Evolutionary conservation across 1,139 yeast species (phyloP).

Genomic region (Hanseniaspora uvarum): DNA sequence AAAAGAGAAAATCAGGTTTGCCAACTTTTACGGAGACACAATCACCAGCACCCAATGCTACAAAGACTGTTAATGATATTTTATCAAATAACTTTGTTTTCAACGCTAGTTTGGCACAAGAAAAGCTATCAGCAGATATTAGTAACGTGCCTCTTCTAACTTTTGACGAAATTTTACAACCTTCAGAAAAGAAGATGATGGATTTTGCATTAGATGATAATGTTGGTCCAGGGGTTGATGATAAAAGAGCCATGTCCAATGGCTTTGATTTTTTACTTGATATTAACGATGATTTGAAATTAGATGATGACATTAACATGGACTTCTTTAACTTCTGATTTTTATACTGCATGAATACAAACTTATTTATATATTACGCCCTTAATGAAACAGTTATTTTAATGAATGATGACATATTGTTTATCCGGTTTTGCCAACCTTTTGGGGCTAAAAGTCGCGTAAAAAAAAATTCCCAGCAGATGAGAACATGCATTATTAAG

Average conservation of each 20-base stretch:
- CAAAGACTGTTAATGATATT: constrained; percentile 6
- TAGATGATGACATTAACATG: constrained; percentile 17
- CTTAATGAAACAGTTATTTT: constrained; percentile 18
- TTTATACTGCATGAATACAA: neutral
- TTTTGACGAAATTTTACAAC: neutral
- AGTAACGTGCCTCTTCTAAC: neutral
- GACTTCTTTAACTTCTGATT: constrained; percentile 15
- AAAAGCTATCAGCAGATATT: neutral
- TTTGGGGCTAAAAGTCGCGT: neutral
- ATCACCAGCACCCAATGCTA: neutral
- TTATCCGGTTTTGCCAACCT: neutral
- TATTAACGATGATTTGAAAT: neutral
- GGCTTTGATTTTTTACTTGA: constrained; percentile 7
- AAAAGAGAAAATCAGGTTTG: neutral
- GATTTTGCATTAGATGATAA: constrained; percentile 1
- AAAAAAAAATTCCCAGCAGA: neutral
- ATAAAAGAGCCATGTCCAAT: constrained; percentile 1
- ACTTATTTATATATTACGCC: constrained; percentile 22
- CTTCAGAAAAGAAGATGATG: constrained; percentile 1
- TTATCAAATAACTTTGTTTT: neutral
- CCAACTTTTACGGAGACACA: neutral
- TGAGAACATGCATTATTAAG: neutral
- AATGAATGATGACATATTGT: constrained; percentile 10
- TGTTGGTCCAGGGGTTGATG: neutral
- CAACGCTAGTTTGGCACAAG: neutral